Base-by-base conservation (phyloP, 768 basidiomycete species). In the Tephrocybe sp. region DNA sequence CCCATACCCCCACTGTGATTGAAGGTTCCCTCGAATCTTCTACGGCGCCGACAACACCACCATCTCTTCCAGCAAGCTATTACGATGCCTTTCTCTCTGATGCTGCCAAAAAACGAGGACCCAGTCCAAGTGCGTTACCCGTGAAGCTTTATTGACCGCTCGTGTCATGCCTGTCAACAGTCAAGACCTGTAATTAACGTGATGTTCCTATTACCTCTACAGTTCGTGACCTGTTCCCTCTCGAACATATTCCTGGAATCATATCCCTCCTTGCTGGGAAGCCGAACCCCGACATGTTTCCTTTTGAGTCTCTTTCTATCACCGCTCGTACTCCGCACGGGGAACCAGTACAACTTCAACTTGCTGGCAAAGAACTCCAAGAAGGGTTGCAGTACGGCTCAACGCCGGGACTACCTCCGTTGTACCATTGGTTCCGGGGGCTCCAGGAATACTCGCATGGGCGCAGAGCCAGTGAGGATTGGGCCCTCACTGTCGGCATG, bases 221-320 rank as follows among this genome's bases (percentile, higher is more conserved):
- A 87, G 83, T 87, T 50, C 73, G 83, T 53, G 64, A 82, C 12
- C 76, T 94, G 15, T 76, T 82, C 51, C 90, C 84, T 0, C 75
- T 93, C 22, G 93, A 97, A 66, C 75, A 75, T 21, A 76, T 70
- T 1, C 91, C 93, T 0, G 89, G 88, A 0, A 60, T 90, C 36
- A 83, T 93, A 47, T 89, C 86, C 3, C 66, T 93, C 31, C 79
- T 94, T 6, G 93, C 93, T 0, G 94, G 94, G 16, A 93, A 94
- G 66, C 94, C 94, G 9, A 93, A 94, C 60, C 76, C 84, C 15
- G 71, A 77, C 9, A 87, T 90, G 22, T 97, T 95, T 71, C 94
- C 94, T 2, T 88, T 98, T 69, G 82, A 83, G 3, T 83, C 85
- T 0, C 70, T 97, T n/a, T n/a, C n/a, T 57, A 82, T 77, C 45